Base-by-base conservation (phyloP, 306 rosid species). In the Cucurbita moschata region DNA sequence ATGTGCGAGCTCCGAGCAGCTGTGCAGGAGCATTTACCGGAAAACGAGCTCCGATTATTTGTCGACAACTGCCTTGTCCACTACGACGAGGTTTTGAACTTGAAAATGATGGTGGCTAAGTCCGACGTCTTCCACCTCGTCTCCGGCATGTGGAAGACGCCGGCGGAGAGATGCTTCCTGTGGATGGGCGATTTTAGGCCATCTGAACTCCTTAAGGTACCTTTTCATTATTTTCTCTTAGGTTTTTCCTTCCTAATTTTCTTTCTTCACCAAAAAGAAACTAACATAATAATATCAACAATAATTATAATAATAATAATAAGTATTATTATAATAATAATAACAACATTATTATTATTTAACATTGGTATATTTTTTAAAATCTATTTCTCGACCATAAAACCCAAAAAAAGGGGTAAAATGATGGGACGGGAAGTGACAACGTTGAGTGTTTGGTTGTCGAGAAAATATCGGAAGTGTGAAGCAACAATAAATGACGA, bases 131-230 rank as follows among this genome's bases (percentile, higher is more conserved):
- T 91, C 72, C 96, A 94, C 71, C 81, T 94, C 10, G 84, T 94
- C 53, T 91, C 97, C 52, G 99, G 99, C 78, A 82, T 81, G 87
- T 94, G 99, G 99, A 89, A 85, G 76, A 87, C 96, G 50, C 97
- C 99, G 8, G 96, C 96, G 19, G 99, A 94, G 76, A 87, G 97
- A 4, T 94, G 96, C 81, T 91, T 89, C 83, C 82, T 94, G 91
- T 94, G 99, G 99, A 91, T 94, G 39, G 99, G 97, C 51, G 99
- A 92, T 42, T 89, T 84, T 79, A 82, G 87, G 73, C 97, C 99
- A 9, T 94, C 99, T 39, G 96, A 91, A 60, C 82, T 94, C 91
- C 89, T 94, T 71, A 94, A 94, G 97, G 99, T 94, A 77, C 51
- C 0, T 42, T 30, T 30, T n/a, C 44, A 11, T 6, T 21, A 7